Conservation (phyloP, 2,329 filamentous ascomycete species). For the Neurospora sp. region DNA sequence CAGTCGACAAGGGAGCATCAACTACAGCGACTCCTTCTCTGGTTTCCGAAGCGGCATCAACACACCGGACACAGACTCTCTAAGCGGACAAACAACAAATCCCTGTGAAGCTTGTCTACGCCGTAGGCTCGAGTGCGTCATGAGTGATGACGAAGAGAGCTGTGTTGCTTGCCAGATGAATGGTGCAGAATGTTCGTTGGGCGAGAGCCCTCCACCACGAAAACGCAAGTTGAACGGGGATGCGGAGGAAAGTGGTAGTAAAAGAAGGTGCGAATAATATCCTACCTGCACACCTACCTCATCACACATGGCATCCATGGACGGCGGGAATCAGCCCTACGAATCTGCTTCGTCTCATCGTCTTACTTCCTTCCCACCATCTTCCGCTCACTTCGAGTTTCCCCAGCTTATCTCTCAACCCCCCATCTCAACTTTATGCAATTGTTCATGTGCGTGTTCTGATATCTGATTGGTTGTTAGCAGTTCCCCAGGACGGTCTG, state of each 20-base stretch:
- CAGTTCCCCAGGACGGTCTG: constrained; percentile 48
- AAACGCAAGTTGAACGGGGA: constrained; percentile 69
- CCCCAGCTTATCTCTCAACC: constrained; percentile 6
- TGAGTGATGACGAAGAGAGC: constrained; percentile 58
- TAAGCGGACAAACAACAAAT: constrained; percentile 27
- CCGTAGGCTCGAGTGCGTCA: constrained; percentile 66
- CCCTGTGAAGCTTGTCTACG: constrained; percentile 66
- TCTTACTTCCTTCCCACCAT: constrained; percentile 1
- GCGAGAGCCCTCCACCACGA: constrained; percentile 64
- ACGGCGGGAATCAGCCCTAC: background rate
- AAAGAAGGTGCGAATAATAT: constrained; percentile 53
- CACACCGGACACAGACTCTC: constrained; percentile 40
- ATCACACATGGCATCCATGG: background rate
- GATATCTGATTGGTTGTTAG: constrained; percentile 37
- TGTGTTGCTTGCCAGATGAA: constrained; percentile 72
- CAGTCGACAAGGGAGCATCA: constrained; percentile 37
- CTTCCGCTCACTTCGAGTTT: constrained; percentile 3
- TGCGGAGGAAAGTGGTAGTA: constrained; percentile 49
- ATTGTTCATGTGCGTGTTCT: constrained; percentile 23
- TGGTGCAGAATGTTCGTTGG: constrained; percentile 69
- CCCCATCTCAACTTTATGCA: constrained; percentile 11
- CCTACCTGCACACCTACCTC: background rate
- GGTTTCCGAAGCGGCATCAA: constrained; percentile 42
- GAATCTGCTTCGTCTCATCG: background rate
- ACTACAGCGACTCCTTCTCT: constrained; percentile 39